phyloP scores from a whole-genome alignment of 2,329 filamentous ascomycete species.

The Hypoxylon rubiginosum region DNA sequence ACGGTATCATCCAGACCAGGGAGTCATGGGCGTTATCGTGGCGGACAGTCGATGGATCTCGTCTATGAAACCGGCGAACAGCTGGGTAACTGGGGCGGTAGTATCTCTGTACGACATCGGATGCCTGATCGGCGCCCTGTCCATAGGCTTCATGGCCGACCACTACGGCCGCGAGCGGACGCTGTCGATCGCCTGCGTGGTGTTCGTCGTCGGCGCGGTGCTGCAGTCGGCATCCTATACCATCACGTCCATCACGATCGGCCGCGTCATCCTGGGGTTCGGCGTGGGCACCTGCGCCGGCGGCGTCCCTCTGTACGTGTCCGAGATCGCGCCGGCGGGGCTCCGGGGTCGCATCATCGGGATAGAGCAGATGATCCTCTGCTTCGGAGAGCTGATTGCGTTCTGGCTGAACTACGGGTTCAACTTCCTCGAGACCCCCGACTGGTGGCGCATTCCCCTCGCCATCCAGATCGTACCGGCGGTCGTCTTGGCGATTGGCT shows the following conservation, averaged over 20 bases:
- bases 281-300: slow-evolving; percentile 39
- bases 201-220: slow-evolving; percentile 37
- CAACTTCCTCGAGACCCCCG: slow-evolving; percentile 34
- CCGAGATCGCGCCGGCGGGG: slow-evolving; percentile 42
- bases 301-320: slow-evolving; percentile 41
- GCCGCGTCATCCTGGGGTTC: slow-evolving; percentile 35
- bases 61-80: slow-evolving; percentile 33
- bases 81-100: slow-evolving; percentile 39
- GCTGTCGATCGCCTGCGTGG: slow-evolving; percentile 29
- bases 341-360: slow-evolving; percentile 43
- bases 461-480: slow-evolving; percentile 53
- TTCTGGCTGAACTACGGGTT: slow-evolving; percentile 43
- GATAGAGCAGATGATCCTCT: slow-evolving; percentile 44
- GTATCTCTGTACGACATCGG: slow-evolving; percentile 40
- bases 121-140: slow-evolving; percentile 36
- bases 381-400: slow-evolving; percentile 38
- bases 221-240: slow-evolving; percentile 38
- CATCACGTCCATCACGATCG: slow-evolving; percentile 34
- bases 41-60: slow-evolving; percentile 36
- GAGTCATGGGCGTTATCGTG: slow-evolving; percentile 40
- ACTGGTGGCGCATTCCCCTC: slow-evolving; percentile 52
- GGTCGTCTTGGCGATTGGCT: slow-evolving; percentile 47
- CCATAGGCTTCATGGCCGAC: slow-evolving; percentile 37
- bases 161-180: slow-evolving; percentile 36
- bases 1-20: slow-evolving; percentile 27